Evolutionary conservation across 78 protist genomes (phyloP), one percentile per base, ranked within the genome.

Genomic region (Guillardia theta): DNA sequence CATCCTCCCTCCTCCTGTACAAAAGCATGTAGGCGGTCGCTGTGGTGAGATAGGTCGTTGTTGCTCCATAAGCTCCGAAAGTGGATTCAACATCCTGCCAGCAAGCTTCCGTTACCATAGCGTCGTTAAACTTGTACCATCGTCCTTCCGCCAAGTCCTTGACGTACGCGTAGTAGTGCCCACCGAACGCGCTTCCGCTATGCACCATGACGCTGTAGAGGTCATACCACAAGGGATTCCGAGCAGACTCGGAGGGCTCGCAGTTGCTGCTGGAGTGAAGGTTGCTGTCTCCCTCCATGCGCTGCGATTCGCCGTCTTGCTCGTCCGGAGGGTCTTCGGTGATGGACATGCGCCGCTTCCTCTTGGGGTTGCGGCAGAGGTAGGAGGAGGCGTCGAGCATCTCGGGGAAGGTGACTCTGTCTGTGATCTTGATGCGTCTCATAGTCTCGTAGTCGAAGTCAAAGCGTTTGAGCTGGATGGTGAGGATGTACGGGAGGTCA

Each of bases 141-240:
- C 22, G 19, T 0, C 48, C 50, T 30, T 37, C 27, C 90, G 19
- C 90, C 44, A 80, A n/a, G 48, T 18, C 10, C 44, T 33, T 15
- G 90, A 80, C 45, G 90, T 80, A 80, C 44, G 90, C 90, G 48
- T 80, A 80, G 90, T 80, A 80, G 90, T 80, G 90, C 4, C 90
- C 90, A 0, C 90, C 90, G 36, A 80, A 44, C 44, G 90, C 37
- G 10, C 53, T 43, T 27, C 90, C 90, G 22, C 53, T 80, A 6
- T 80, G 90, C 46, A 80, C 83, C 83, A 70, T 70, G 41, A 70
- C 83, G 83, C 83, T 70, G 83, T 70, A 70, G 36, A 70, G 83
- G 83, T 70, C 83, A 43, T 70, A 70, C 41, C 15, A 30, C 70
- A 58, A 27, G 39, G 70, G 70, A 3, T 8, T 30, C 70, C 70